Percentiles rank a stretch among this genome's conserved stretches.
Conservation (phyloP, 1,139 yeast species). For the Saccharomycopsis hybrid region DNA sequence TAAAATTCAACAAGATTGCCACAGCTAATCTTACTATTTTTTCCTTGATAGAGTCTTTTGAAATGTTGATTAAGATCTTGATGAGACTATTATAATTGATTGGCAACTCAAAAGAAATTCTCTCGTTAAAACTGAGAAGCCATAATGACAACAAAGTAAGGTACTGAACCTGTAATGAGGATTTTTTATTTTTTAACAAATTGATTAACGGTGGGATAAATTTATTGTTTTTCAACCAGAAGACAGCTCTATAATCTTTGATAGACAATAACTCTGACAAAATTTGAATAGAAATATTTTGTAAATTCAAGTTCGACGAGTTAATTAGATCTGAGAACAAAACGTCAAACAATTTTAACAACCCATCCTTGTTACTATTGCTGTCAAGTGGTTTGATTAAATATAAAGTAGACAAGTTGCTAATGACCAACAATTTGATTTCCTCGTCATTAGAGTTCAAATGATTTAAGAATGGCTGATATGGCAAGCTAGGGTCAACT, state of each 20-base stretch:
- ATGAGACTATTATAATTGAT: constrained; percentile 35
- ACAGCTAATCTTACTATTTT: constrained; percentile 80
- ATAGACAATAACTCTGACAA: constrained; percentile 55
- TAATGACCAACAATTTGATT: constrained; percentile 38
- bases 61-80: constrained; percentile 52
- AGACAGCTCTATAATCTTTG: constrained; percentile 51
- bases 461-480: constrained; percentile 47
- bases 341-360: constrained; percentile 39
- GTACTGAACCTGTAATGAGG: constrained; percentile 72
- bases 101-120: constrained; percentile 48
- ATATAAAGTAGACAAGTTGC: constrained; percentile 30
- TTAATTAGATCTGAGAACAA: constrained; percentile 39
- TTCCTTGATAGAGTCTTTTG: constrained; percentile 82
- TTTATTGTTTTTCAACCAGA: constrained; percentile 47
- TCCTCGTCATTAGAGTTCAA: constrained; percentile 42
- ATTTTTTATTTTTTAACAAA: constrained; percentile 35
- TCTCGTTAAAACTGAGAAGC: constrained; percentile 70
- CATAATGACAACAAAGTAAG: constrained; percentile 72
- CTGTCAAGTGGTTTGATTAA: constrained; percentile 27
- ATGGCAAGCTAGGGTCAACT: constrained; percentile 48
- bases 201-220: constrained; percentile 51
- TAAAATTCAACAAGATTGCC: constrained; percentile 62
- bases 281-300: constrained; percentile 63
- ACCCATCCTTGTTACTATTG: constrained; percentile 29
- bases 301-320: constrained; percentile 44